Percentiles rank a stretch among this genome's conserved stretches.
Conservation (phyloP, 2,329 filamentous ascomycete species). For the Penicillium psychrosexuale region DNA sequence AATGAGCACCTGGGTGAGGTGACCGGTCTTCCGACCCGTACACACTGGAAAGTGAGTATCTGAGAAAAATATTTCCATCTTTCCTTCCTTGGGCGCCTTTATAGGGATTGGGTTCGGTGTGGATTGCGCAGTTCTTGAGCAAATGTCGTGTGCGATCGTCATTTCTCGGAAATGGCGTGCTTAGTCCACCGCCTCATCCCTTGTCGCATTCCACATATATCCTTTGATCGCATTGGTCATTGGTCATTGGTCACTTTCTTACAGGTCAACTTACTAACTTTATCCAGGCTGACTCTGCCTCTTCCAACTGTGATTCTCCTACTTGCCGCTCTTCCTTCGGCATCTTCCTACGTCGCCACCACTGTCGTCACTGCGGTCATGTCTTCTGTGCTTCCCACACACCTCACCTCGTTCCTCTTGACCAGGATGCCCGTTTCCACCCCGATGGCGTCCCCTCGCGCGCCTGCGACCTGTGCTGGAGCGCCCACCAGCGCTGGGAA, state of each 20-base stretch:
- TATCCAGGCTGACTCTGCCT: constrained; percentile 56
- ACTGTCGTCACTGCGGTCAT: constrained; percentile 65
- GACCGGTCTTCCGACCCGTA: constrained; percentile 58
- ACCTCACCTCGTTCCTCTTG: constrained; percentile 55
- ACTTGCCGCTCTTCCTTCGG: constrained; percentile 59
- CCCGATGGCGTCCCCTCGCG: constrained; percentile 55
- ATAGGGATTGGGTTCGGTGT: constrained; percentile 12
- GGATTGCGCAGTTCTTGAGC: constrained; percentile 20
- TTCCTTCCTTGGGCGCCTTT: constrained; percentile 11
- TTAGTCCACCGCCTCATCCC: constrained; percentile 5
- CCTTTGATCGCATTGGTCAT: background rate
- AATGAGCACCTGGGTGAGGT: constrained; percentile 54
- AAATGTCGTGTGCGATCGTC: constrained; percentile 26
- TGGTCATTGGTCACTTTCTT: background rate
- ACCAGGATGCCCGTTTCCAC: constrained; percentile 63
- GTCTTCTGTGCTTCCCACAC: constrained; percentile 63
- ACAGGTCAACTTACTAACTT: constrained; percentile 14
- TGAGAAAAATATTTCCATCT: background rate
- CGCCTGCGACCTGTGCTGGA: constrained; percentile 60
- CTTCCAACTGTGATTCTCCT: constrained; percentile 55
- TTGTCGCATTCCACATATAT: background rate
- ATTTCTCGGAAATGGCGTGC: constrained; percentile 27
- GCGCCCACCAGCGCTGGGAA: constrained; percentile 58
- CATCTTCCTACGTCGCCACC: constrained; percentile 61
- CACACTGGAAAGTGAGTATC: constrained; percentile 63